These are phyloP conservation scores for Cucurbita pepo DNA, from an alignment of 306 rosid species.

Conservation along the genomic window DNA sequence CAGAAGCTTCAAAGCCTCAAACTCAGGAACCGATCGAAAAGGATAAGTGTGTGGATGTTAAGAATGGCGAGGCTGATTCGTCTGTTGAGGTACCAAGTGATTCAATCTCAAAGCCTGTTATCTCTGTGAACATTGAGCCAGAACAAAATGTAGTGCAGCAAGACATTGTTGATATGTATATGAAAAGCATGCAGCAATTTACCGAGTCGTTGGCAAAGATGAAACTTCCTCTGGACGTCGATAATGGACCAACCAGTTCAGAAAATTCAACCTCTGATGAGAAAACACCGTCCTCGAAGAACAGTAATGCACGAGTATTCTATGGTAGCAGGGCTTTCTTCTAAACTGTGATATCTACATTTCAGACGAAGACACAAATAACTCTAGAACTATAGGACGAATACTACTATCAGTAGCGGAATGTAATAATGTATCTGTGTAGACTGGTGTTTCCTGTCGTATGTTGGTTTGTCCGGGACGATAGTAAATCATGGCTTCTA, in stretches of 20 bases:
- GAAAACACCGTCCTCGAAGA: conserved; percentile 32
- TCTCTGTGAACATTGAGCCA: conserved; percentile 53
- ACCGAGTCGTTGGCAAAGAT: conserved; percentile 88
- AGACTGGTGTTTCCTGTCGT: conserved; percentile 30
- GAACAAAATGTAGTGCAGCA: conserved; percentile 82
- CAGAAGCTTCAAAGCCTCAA: conserved; percentile 5
- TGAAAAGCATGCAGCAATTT: conserved; percentile 98
- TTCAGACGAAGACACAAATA: conserved; percentile 31
- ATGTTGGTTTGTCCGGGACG: conserved; percentile 28
- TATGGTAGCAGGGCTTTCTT: conserved; percentile 97
- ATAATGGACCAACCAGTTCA: conserved; percentile 54
- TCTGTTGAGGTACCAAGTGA: conserved; percentile 28
- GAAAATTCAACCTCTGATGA: conserved; percentile 68
- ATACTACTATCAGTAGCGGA: conserved; percentile 33
- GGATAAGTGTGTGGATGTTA: conserved; percentile 26
- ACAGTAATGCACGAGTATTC: conserved; percentile 52
- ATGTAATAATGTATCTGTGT: conserved; percentile 41
- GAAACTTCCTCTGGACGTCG: conserved; percentile 87
- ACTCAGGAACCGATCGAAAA: conserved; percentile 14
- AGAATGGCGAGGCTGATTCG: conserved; percentile 51
- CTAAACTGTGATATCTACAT: conserved; percentile 28
- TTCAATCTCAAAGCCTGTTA: conserved; percentile 28
- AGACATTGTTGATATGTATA: conserved; percentile 92
- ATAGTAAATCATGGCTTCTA: conserved; percentile 37
- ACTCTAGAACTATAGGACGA: conserved; percentile 36